These are phyloP conservation scores for Fomitiporia mediterranea DNA, from an alignment of 1,284 basidiomycete species.

Conservation along the genomic window DNA sequence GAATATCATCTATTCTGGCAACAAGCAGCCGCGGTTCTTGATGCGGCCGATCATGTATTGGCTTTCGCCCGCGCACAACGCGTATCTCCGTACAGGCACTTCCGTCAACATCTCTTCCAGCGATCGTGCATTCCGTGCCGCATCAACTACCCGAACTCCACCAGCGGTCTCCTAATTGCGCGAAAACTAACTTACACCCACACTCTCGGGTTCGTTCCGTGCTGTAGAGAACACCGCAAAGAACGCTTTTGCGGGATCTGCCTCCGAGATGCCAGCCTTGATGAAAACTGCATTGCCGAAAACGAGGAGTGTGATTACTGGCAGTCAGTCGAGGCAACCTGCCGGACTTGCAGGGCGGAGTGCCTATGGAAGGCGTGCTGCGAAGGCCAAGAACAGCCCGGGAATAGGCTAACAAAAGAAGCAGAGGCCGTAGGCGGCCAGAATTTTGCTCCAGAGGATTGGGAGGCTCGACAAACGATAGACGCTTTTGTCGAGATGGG, in stretches of 20 bases:
- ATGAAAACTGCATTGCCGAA: conserved; percentile 47
- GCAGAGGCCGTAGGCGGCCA: conserved; percentile 54
- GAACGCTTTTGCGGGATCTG: conserved; percentile 60
- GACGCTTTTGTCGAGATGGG: conserved; percentile 66
- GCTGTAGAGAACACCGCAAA: conserved; percentile 64
- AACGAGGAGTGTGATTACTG: conserved; percentile 69
- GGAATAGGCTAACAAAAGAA: conserved; percentile 42
- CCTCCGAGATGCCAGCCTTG: conserved; percentile 51
- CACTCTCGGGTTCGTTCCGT: conserved; percentile 40
- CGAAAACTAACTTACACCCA: conserved; percentile 41
- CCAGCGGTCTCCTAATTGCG: conserved; percentile 43
- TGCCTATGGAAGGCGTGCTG: conserved; percentile 47
- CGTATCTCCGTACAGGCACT: conserved; percentile 40
- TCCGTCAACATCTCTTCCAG: conserved; percentile 34
- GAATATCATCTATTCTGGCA: conserved; percentile 59
- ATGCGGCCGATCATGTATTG: conserved; percentile 42
- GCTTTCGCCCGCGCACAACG: conserved; percentile 28
- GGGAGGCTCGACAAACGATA: conserved; percentile 59
- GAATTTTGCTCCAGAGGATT: conserved; percentile 41
- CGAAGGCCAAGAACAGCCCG: conserved; percentile 23
- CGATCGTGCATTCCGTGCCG: conserved; percentile 63
- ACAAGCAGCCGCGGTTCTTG: conserved; percentile 47
- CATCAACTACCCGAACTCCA: conserved; percentile 52
- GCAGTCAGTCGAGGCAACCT: conserved; percentile 60
- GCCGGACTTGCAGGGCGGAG: conserved; percentile 56